Conservation (phyloP, 768 basidiomycete species). For the Porpolomopsis calyptriformis region DNA sequence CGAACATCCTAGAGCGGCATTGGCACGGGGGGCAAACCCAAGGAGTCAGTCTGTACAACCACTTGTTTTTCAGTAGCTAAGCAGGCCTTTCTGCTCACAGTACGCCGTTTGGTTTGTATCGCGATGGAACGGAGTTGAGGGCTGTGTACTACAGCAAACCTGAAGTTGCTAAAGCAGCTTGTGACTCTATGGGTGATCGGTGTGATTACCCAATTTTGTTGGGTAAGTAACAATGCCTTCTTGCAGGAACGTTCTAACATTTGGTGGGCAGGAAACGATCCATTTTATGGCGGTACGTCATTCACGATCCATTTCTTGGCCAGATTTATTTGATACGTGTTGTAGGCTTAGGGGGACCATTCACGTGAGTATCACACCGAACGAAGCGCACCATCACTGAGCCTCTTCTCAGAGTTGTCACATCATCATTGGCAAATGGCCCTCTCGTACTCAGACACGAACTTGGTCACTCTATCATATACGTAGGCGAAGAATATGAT, state of each 20-base stretch:
- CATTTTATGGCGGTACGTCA: conserved; percentile 59
- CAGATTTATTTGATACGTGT: not conserved
- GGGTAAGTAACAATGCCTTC: conserved; percentile 29
- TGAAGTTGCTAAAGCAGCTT: conserved; percentile 58
- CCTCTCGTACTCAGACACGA: conserved; percentile 70
- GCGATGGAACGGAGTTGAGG: conserved; percentile 67
- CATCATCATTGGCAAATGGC: conserved; percentile 63
- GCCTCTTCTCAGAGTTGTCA: conserved; percentile 45
- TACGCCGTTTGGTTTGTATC: conserved; percentile 66
- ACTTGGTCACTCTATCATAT: conserved; percentile 70
- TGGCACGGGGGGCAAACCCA: conserved; percentile 55
- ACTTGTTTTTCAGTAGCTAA: not conserved
- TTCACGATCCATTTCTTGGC: not conserved
- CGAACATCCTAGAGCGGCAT: conserved; percentile 47
- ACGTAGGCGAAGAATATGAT: conserved; percentile 77
- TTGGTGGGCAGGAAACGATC: conserved; percentile 51
- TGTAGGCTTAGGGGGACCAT: conserved; percentile 64
- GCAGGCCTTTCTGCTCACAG: conserved; percentile 32
- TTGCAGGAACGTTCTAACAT: conserved; percentile 3
- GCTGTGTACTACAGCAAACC: conserved; percentile 62
- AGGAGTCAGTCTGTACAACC: conserved; percentile 37
- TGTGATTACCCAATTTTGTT: conserved; percentile 71
- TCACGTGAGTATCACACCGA: conserved; percentile 44
- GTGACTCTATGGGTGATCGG: conserved; percentile 46
- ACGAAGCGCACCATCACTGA: conserved; percentile 1